Evolutionary conservation across 345 rosid genomes (phyloP).

Genomic region (Gynandropsis gynandra): DNA sequence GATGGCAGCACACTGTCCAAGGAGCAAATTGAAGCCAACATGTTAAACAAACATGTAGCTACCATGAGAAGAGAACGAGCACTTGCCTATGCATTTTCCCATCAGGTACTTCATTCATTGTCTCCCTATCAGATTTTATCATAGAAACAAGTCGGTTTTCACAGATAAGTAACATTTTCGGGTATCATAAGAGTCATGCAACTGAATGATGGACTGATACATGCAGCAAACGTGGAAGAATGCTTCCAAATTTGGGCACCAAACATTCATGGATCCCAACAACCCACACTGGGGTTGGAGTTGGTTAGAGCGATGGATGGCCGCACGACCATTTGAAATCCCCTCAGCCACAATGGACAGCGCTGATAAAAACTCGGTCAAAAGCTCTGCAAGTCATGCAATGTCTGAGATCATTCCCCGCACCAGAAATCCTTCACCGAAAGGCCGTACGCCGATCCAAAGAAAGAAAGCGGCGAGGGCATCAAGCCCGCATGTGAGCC

Average conservation of each 20-base stretch:
- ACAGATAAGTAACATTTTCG: no score
- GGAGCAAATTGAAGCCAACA: conserved; percentile 63
- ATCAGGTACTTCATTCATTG: conserved; percentile 49
- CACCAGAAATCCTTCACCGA: conserved; percentile 39
- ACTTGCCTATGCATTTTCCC: conserved; percentile 74
- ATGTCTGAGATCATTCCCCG: conserved; percentile 49
- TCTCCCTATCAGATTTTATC: neutral
- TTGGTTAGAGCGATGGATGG: conserved; percentile 82
- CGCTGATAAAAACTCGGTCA: conserved; percentile 52
- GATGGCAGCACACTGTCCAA: conserved; percentile 53
- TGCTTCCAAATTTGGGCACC: conserved; percentile 33
- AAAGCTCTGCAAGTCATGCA: conserved; percentile 42
- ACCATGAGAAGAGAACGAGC: conserved; percentile 88
- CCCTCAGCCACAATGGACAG: conserved; percentile 22
- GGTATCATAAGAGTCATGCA: no score
- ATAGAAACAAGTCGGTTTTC: no score
- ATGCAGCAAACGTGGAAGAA: conserved; percentile 55
- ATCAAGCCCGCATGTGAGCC: conserved; percentile 42
- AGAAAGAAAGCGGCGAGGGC: conserved; percentile 28
- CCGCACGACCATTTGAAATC: conserved; percentile 64
- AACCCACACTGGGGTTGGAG: conserved; percentile 81
- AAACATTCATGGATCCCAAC: conserved; percentile 44
- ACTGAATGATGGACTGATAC: neutral
- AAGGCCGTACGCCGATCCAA: conserved; percentile 30
- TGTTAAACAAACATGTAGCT: conserved; percentile 56